Evolutionary conservation across 257 asterid genomes (phyloP), one percentile per base, ranked within the genome.

Genomic region (Solanum rostratum): DNA sequence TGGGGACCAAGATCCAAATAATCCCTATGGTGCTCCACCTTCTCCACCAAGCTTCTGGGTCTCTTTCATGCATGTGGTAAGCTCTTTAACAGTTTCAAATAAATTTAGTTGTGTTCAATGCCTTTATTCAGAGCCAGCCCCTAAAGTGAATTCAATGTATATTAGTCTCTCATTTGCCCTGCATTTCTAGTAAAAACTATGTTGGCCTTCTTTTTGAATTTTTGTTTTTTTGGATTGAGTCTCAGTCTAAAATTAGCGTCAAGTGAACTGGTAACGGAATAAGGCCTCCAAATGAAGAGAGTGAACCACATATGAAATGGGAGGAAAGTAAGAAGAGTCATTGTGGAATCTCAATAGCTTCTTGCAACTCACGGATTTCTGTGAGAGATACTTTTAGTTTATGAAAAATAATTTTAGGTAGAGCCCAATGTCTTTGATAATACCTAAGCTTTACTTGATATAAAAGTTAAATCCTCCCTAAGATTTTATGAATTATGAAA

Each of bases 1-100:
- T 46, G 98, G 99, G 50, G 97, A 91, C 24, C 96, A 91, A 87
- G 99, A 97, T 85, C 99, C 99, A n/a, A 95, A 96, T 89, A 92
- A 94, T 84, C 99, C 98, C 6, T 95, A 85, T 88, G 99, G 99
- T 81, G 88, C 92, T 83, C 97, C 98, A 76, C 39, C 98, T 83
- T 88, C 97, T 83, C 99, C 99, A 43, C 99, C 99, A 39, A 83
- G 85, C 81, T 95, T 97, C 87, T 95, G 98, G 99, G 45, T 97
- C 79, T 97, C 99, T 53, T 86, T 97, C 60, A 93, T 97, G 99
- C 93, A 92, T 41, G 97, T 97, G 97, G 99, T 97, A 88, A 89
- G 98, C 57, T 41, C 60, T n/a, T n/a, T 33, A 33, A 63, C 29
- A 22, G 60, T 80, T 33, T 39, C 45, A 69, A 53, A 16, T 50